Evolutionary conservation across 108 stramenopile species (phyloP), one percentile per base, ranked within the genome.

Genomic region (Skeletonema menzelii): DNA sequence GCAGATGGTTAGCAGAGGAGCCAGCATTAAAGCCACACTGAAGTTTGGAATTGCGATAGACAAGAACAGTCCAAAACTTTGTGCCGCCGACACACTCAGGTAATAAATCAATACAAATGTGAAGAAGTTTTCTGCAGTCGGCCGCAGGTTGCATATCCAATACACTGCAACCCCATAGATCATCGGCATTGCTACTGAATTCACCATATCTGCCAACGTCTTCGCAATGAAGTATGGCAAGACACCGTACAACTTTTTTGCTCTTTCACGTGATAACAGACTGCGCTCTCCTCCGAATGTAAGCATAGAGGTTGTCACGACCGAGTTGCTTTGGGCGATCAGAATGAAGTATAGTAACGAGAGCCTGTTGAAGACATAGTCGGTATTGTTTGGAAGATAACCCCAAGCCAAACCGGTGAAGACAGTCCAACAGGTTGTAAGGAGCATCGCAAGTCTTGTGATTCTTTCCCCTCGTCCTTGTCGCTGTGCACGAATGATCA

Each of bases 191-290:
- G 84, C 32, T 17, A 90, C 77, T 22, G 85, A 87, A 65, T 84
- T 89, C 12, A 86, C 87, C 83, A 88, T 79, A 49, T 91, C 92
- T 27, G 87, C 77, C n/a, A 72, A 35, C 0, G 87, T 88, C 65
- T 87, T 91, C 28, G 90, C 92, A 49, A 94, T 40, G 63, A 91
- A 94, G 65, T 75, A 94, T 22, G 88, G 88, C 27, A 89, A 61
- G 53, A 91, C 88, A 17, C 90, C 87, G 58, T 94, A 94, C 75
- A 94, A 70, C 72, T 94, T 94, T 67, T 94, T 94, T 26, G 90
- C 85, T 17, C 92, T 73, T 64, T 94, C 92, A 46, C 92, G 77
- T 15, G 66, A 63, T 30, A 94, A 69, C 19, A 94, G 66, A 5
- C 84, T 80, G 4, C 87, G 81, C 69, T 94, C 92, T 15, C 83